A percentile compares a stretch with the other conserved stretches of the same genome.
These are phyloP conservation scores for Phoma sp. DNA, from an alignment of 2,329 filamentous ascomycete species.

Conservation along the genomic window DNA sequence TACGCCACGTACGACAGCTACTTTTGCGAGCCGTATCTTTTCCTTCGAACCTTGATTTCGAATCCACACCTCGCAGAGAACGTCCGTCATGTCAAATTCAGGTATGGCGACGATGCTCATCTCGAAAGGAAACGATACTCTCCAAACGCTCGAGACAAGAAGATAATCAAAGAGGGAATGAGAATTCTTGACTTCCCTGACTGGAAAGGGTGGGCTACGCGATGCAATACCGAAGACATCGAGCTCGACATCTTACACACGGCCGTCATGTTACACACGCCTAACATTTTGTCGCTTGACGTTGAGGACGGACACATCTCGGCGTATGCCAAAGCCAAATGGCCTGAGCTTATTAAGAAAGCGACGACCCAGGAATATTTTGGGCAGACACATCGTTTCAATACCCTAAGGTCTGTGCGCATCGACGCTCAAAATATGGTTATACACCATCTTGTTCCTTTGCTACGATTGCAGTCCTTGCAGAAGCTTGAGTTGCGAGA, in stretches of 20 bases:
- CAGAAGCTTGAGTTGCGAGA: constrained; percentile 23
- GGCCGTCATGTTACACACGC: constrained; percentile 34
- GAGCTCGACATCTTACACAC: constrained; percentile 29
- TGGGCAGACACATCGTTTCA: constrained; percentile 28
- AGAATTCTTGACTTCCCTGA: constrained; percentile 24
- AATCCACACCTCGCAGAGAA: constrained; percentile 25
- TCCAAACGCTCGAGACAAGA: constrained; percentile 35
- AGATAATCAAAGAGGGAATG: constrained; percentile 36
- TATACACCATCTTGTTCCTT: constrained; percentile 27
- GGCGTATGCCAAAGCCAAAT: constrained; percentile 22
- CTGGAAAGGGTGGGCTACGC: constrained; percentile 37
- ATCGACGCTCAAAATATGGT: constrained; percentile 19
- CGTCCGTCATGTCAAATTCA: constrained; percentile 26
- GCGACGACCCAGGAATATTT: constrained; percentile 18
- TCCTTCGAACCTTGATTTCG: constrained; percentile 36
- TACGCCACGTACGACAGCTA: constrained; percentile 33
- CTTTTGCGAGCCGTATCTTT: constrained; percentile 36
- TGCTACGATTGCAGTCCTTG: constrained; percentile 33
- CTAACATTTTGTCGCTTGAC: constrained; percentile 27
- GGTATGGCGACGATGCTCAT: constrained; percentile 20
- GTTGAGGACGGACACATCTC: constrained; percentile 24
- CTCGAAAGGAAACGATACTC: constrained; percentile 14
- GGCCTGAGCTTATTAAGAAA: constrained; percentile 30
- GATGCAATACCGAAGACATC: constrained; percentile 25
- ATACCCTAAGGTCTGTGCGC: constrained; percentile 23